A percentile compares a stretch with the other conserved stretches of the same genome.
phyloP scores from a whole-genome alignment of 495 filamentous ascomycete genomes.

The Schizothecium vesticola region DNA sequence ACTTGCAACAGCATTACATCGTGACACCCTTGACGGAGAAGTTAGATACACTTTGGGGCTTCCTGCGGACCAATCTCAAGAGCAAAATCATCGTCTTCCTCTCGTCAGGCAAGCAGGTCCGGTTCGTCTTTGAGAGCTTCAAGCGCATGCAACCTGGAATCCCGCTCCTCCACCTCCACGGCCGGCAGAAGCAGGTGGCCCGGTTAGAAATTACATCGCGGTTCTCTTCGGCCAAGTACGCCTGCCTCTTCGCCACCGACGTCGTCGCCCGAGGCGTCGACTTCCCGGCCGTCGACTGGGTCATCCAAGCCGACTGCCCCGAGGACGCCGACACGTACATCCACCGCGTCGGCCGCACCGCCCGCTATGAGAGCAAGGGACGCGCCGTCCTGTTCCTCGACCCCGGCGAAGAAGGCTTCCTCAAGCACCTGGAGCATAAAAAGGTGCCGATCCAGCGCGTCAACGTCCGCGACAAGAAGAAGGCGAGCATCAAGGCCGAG shows the following conservation, averaged over 20 bases:
- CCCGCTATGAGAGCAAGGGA: conserved; percentile 83
- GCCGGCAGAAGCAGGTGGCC: conserved; percentile 85
- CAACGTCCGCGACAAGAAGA: conserved; percentile 83
- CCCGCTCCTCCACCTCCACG: conserved; percentile 90
- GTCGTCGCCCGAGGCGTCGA: conserved; percentile 90
- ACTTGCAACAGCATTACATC: conserved; percentile 86
- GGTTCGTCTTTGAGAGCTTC: conserved; percentile 91
- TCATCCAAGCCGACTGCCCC: conserved; percentile 89
- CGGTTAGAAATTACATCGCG: conserved; percentile 78
- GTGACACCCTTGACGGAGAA: conserved; percentile 80
- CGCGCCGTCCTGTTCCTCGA: conserved; percentile 87
- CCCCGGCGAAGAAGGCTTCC: conserved; percentile 80
- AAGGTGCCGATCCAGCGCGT: conserved; percentile 81
- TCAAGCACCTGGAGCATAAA: conserved; percentile 75
- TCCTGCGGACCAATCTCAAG: conserved; percentile 82
- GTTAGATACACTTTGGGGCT: conserved; percentile 84
- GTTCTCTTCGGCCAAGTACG: conserved; percentile 71
- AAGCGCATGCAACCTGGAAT: conserved; percentile 92
- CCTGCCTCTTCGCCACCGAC: conserved; percentile 91
- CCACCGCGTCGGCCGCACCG: conserved; percentile 90
- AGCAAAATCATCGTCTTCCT: conserved; percentile 91
- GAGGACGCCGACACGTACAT: conserved; percentile 98
- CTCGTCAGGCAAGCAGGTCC: conserved; percentile 91
- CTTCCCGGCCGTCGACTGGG: conserved; percentile 97
- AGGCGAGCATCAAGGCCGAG: conserved; percentile 73